phyloP scores from a whole-genome alignment of 805 yeast species.

The Nadsonia fulvescens region DNA sequence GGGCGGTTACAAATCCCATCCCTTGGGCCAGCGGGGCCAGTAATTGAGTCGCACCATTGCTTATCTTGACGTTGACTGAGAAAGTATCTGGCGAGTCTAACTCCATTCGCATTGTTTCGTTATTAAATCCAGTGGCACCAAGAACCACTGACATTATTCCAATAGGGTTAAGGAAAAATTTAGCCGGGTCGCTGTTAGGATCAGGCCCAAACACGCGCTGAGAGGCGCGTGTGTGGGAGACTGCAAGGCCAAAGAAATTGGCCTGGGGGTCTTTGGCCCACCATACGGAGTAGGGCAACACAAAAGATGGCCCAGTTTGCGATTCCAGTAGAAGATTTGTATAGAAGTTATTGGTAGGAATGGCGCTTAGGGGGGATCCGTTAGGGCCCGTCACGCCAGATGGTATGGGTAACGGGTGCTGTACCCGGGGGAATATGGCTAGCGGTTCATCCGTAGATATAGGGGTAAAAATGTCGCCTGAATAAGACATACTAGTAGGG shows the following conservation, averaged over 20 bases:
- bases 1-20: conserved; percentile 37
- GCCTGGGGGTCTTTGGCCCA: conserved; percentile 28
- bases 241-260: conserved; percentile 37
- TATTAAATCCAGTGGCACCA: conserved; percentile 32
- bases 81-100: conserved; percentile 22
- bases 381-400: no score
- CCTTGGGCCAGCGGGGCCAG: conserved; percentile 34
- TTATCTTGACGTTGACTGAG: conserved; percentile 11
- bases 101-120: conserved; percentile 22
- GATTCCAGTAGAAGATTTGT: conserved; percentile 40
- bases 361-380: no score
- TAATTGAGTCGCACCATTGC: conserved; percentile 7
- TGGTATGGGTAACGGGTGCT: no score
- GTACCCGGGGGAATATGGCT: no score
- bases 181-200: conserved; percentile 26
- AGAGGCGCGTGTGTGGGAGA: conserved; percentile 34
- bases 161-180: conserved; percentile 39
- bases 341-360: conserved; percentile 64
- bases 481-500: no score
- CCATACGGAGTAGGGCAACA: conserved; percentile 52
- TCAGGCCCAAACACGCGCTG: conserved; percentile 30
- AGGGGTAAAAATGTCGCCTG: no score
- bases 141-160: conserved; percentile 36
- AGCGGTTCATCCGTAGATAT: no score
- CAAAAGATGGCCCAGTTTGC: conserved; percentile 37